Evolutionary conservation across 2,329 filamentous ascomycete genomes (phyloP).

Genomic region (Pseudocercospora crystallina): DNA sequence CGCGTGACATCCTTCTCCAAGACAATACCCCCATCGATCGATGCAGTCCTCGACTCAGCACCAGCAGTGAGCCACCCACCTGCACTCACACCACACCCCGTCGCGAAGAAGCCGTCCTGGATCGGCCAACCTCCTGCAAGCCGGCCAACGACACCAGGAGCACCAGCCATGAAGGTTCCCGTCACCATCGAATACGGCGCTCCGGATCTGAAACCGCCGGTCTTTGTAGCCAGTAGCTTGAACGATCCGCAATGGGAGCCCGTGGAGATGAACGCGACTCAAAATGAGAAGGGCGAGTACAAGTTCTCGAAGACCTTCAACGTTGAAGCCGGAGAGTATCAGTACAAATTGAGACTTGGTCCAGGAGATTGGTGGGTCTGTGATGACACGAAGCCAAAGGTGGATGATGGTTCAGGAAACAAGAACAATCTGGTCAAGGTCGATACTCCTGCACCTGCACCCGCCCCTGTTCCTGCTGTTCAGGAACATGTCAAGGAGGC

Average conservation of each 20-base stretch:
- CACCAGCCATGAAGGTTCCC: conserved; percentile 35
- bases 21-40: conserved; percentile 12
- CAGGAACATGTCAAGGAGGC: conserved; percentile 7
- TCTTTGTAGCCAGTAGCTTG: conserved; percentile 70
- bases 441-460: neutral
- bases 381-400: conserved; percentile 61
- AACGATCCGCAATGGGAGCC: conserved; percentile 66
- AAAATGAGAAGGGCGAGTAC: conserved; percentile 51
- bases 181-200: conserved; percentile 63
- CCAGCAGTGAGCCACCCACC: conserved; percentile 5
- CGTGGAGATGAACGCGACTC: conserved; percentile 61
- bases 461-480: conserved; percentile 6
- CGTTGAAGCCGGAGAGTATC: conserved; percentile 59
- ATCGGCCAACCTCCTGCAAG: conserved; percentile 28
- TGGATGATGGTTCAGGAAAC: conserved; percentile 53
- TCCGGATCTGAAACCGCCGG: conserved; percentile 61
- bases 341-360: conserved; percentile 74
- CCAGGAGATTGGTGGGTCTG: conserved; percentile 68
- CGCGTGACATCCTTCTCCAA: conserved; percentile 6
- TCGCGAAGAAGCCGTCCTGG: conserved; percentile 28
- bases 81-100: conserved; percentile 6
- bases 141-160: conserved; percentile 18
- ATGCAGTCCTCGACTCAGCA: conserved; percentile 15
- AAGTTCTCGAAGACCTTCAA: conserved; percentile 59
- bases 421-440: conserved; percentile 52